Evolutionary conservation across 164 flowering plant species (phyloP), one percentile per base, ranked within the genome.

Genomic region (Nymphaea thermarum): DNA sequence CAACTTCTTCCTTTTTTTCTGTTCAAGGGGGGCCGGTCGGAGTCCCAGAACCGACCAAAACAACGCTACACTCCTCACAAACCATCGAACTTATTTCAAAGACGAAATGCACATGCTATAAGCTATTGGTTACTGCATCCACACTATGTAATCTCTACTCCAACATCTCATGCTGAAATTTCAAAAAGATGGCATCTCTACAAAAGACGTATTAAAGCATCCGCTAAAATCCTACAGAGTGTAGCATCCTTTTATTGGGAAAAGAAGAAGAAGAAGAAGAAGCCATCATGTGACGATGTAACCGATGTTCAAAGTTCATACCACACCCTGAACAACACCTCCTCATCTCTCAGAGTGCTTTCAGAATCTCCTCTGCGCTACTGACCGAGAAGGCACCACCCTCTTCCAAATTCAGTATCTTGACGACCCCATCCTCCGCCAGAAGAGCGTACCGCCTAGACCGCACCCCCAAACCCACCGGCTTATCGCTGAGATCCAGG

Each of bases 381-480:
- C 86, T 85, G 45, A 59, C 65, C 12, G 87, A 82, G 62, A 85
- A 85, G 0, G 87, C 84, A 4, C 89, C 89, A 1, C 89, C 89
- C 67, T 76, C 77, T 74, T 86, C 90, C 83, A 86, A 75, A 74
- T 86, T 86, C 70, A 86, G 71, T 25, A 86, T 81, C 78, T 86
- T 86, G 3, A 86, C 86, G 17, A 84, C 81, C 8, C 90, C 90
- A 69, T 86, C 84, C 8, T 86, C 90, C 5, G 80, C 84, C 66
- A 85, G 66, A 15, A 85, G 67, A 5, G 88, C 75, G 67, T 86
- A 86, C 67, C 87, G 60, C 63, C 87, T 75, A 7, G 90, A 86
- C 82, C 90, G 67, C n/a, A 86, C 80, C 3, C 90, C 90, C 66
- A 86, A 66, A 1, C 90, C 90, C 16, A 84, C 81, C 4, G 88